Base-by-base conservation (phyloP, 352 stramenopile genomes). In the Phytophthora sojae region DNA sequence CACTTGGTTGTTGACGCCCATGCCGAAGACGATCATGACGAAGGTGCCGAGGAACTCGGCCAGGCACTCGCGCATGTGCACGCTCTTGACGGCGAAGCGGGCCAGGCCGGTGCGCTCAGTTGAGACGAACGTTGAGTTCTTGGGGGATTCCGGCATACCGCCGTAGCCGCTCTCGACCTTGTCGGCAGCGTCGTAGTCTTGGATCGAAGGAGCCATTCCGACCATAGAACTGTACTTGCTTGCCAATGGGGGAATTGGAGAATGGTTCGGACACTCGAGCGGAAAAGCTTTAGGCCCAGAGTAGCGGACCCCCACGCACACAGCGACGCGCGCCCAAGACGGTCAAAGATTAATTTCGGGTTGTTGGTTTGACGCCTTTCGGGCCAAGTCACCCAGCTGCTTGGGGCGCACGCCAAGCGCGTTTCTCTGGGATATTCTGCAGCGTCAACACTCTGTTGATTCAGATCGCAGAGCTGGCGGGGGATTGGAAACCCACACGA, bases 61-160 rank as follows among this genome's bases (percentile, higher is more conserved):
- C n/a, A n/a, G n/a, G n/a, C n/a, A n/a, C n/a, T n/a, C n/a, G n/a
- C n/a, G 69, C 23, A 74, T 15, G 56, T 74, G 74, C 73, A 59
- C 54, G n/a, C n/a, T n/a, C n/a, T n/a, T n/a, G n/a, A n/a, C n/a
- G n/a, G n/a, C n/a, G n/a, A n/a, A n/a, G n/a, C 53, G 52, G 62
- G 74, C 75, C 15, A 87, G 50, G 42, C 81, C 84, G 61, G 86
- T 74, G n/a, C 76, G 21, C 47, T 30, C 19, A 7, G 32, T 71
- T 72, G 75, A 64, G 30, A 76, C 69, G 67, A 87, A 85, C 14
- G 52, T 67, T 60, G 85, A 72, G 50, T 74, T 45, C n/a, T 78
- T 66, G 49, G 77, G 73, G 5, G 75, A 76, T 35, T 61, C 67
- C 12, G 81, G 73, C 59, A 80, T 80, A 45, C 75, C 77, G 35